Evolutionary conservation across 164 flowering plant species (phyloP).

Genomic region (Kingdonia uniflora): DNA sequence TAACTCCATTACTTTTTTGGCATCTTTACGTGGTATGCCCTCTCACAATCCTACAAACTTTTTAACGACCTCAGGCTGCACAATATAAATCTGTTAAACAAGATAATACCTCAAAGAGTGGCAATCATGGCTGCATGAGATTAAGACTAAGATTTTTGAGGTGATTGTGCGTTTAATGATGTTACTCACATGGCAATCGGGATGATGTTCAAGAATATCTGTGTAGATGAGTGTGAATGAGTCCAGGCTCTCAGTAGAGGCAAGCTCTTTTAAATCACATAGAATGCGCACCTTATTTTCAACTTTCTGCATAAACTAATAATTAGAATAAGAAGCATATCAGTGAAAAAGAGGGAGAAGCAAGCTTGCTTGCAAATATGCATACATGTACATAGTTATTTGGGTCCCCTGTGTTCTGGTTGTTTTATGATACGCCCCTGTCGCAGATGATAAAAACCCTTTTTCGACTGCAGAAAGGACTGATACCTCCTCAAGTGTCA

Average conservation of each 20-base stretch:
- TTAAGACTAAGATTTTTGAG: neutral
- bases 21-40: conserved; percentile 95
- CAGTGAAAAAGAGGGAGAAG: neutral
- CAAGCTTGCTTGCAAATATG: too few relatives aligned
- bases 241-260: conserved; percentile 95
- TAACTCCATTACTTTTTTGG: conserved; percentile 61
- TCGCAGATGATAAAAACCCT: too few relatives aligned
- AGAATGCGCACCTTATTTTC: conserved; percentile 76
- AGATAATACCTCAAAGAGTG: too few relatives aligned
- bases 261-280: conserved; percentile 88
- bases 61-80: conserved; percentile 95
- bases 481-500: too few relatives aligned
- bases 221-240: conserved; percentile 91
- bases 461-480: too few relatives aligned
- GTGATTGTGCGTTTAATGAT: neutral
- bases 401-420: too few relatives aligned
- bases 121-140: neutral
- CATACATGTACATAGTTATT: too few relatives aligned
- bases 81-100: neutral
- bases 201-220: conserved; percentile 89
- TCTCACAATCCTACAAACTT: conserved; percentile 80
- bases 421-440: too few relatives aligned
- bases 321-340: neutral
- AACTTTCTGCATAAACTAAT: conserved; percentile 54
- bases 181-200: conserved; percentile 89